These are phyloP conservation scores for Gossypium aridum DNA, from an alignment of 441 rosid species.

Conservation along the genomic window DNA sequence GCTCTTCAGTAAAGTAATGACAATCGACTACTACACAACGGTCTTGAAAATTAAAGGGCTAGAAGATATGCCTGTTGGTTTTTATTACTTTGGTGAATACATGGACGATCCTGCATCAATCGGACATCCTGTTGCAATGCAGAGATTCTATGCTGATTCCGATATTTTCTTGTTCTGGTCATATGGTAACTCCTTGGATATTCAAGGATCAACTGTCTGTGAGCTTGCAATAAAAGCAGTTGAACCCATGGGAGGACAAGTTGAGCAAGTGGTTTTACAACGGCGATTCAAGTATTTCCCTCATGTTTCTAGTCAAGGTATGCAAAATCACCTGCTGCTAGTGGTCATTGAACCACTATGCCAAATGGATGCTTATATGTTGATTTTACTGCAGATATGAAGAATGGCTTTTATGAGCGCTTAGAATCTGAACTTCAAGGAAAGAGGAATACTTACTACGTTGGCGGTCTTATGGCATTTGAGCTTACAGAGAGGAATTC, in stretches of 20 bases:
- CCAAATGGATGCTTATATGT: constrained; percentile 12
- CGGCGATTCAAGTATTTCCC: constrained; percentile 68
- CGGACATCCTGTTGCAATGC: constrained; percentile 72
- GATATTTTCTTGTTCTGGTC: constrained; percentile 73
- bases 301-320: constrained; percentile 61
- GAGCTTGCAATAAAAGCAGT: constrained; percentile 43
- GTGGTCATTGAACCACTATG: background rate
- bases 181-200: constrained; percentile 43
- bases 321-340: constrained; percentile 9
- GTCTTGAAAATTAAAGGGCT: constrained; percentile 51
- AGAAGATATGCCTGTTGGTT: constrained; percentile 52
- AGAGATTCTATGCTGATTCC: constrained; percentile 58
- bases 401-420: constrained; percentile 56
- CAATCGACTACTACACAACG: constrained; percentile 68
- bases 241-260: constrained; percentile 41
- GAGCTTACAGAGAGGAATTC: constrained; percentile 75
- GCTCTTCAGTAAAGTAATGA: constrained; percentile 51
- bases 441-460: constrained; percentile 44
- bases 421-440: constrained; percentile 66
- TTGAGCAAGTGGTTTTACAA: constrained; percentile 45
- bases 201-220: constrained; percentile 37
- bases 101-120: constrained; percentile 63
- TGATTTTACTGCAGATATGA: constrained; percentile 42
- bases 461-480: constrained; percentile 69
- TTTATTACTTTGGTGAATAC: constrained; percentile 57